Conservation (phyloP, 2,329 filamentous ascomycete genomes). For the Fusarium bactridioides region DNA sequence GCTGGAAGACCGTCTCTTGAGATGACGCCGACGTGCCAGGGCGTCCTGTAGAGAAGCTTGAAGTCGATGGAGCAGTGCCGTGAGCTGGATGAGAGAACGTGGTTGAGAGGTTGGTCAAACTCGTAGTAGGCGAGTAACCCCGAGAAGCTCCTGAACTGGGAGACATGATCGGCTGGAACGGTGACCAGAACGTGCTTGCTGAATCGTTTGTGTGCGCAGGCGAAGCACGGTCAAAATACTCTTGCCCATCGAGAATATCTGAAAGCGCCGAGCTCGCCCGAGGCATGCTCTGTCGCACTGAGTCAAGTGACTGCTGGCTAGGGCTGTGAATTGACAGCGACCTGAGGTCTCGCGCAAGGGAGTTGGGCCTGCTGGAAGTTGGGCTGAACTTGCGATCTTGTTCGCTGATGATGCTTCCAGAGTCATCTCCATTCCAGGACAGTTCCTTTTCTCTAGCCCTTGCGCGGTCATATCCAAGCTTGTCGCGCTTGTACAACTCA, state of each 20-base stretch:
- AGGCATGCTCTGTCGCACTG: constrained; percentile 68
- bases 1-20: constrained; percentile 71
- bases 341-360: constrained; percentile 65
- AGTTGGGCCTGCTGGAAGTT: constrained; percentile 54
- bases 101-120: constrained; percentile 64
- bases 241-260: constrained; percentile 73
- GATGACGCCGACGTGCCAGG: constrained; percentile 73
- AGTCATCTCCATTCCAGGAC: constrained; percentile 58
- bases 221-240: constrained; percentile 74
- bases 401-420: constrained; percentile 64
- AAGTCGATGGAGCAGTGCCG: constrained; percentile 53
- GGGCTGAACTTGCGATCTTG: constrained; percentile 58
- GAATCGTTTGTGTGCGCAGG: constrained; percentile 78
- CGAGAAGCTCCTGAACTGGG: constrained; percentile 67
- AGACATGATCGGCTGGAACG: constrained; percentile 75
- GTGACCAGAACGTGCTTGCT: constrained; percentile 86
- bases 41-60: constrained; percentile 60
- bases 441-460: constrained; percentile 56
- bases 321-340: constrained; percentile 67
- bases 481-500: constrained; percentile 83
- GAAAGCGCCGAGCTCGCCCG: constrained; percentile 65
- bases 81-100: constrained; percentile 56
- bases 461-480: constrained; percentile 63
- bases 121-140: constrained; percentile 69
- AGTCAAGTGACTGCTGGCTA: constrained; percentile 76